A percentile compares a stretch with the other conserved stretches of the same genome.
phyloP scores from a whole-genome alignment of 192 early-diverging fungal genomes.

The Jimgerdemannia flammicorona region DNA sequence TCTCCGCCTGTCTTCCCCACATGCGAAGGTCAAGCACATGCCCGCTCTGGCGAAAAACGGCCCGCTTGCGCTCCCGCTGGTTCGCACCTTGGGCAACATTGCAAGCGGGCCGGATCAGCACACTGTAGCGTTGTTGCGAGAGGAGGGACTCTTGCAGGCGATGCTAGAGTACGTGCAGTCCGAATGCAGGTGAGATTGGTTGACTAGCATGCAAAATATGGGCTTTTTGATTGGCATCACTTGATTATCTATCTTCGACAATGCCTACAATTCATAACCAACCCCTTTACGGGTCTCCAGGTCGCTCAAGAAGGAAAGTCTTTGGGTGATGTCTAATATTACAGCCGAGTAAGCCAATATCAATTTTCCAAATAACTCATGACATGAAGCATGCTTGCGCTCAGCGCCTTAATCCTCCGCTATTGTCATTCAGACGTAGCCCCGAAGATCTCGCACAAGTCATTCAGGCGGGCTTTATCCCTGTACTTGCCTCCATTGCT shows the following conservation, averaged over 20 bases:
- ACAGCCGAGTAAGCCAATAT: conserved; percentile 43
- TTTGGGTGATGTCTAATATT: conserved; percentile 70
- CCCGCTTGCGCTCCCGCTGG: conserved; percentile 48
- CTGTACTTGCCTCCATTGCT: conserved; percentile 52
- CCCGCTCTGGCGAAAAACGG: conserved; percentile 30
- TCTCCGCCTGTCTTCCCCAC: not conserved
- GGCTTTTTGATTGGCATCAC: not conserved
- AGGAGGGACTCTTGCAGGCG: conserved; percentile 42
- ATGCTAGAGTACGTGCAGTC: conserved; percentile 43
- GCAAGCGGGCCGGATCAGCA: conserved; percentile 60
- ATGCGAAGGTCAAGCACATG: conserved; percentile 33
- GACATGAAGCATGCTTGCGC: not conserved
- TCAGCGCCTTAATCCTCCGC: conserved; percentile 3
- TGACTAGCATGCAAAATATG: too few relatives aligned
- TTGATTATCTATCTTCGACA: not conserved
- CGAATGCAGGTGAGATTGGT: conserved; percentile 39
- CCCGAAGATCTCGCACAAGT: conserved; percentile 42
- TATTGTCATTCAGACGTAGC: conserved; percentile 6
- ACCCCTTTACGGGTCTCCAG: conserved; percentile 19
- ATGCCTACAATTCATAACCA: conserved; percentile 4
- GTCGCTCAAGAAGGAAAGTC: conserved; percentile 64
- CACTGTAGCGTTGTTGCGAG: conserved; percentile 40
- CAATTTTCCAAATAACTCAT: not conserved
- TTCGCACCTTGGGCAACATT: conserved; percentile 67
- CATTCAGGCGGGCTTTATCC: conserved; percentile 45